These are phyloP conservation scores for Venturia carpophila DNA, from an alignment of 2,329 filamentous ascomycete genomes.

Conservation along the genomic window DNA sequence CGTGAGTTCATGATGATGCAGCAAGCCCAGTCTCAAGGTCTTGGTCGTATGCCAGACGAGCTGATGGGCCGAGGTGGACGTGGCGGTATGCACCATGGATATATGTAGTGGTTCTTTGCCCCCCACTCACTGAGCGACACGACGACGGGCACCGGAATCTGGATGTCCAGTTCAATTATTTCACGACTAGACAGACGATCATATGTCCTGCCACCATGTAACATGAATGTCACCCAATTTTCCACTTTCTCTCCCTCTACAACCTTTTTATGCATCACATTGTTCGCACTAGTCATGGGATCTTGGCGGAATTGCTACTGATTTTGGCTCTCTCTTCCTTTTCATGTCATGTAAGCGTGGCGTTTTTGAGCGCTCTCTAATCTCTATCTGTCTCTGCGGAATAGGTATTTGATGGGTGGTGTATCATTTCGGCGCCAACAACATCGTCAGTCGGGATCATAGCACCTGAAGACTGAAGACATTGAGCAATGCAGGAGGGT, in stretches of 20 bases:
- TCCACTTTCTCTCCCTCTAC: background rate
- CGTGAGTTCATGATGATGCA: slow-evolving; percentile 14
- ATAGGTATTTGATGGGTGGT: slow-evolving; percentile 9
- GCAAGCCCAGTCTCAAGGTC: slow-evolving; percentile 6
- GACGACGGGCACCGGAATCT: background rate
- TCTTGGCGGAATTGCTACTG: background rate
- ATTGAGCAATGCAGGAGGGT: too few species aligned
- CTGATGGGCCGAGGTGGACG: background rate
- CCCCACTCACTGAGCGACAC: background rate
- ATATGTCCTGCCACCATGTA: background rate
- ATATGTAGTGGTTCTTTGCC: background rate
- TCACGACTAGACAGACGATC: background rate
- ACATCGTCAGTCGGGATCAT: too few species aligned
- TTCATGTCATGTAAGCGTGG: background rate
- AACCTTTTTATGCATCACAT: background rate
- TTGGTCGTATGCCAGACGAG: slow-evolving; percentile 5
- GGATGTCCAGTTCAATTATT: background rate
- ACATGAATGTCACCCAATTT: background rate
- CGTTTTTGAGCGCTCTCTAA: background rate
- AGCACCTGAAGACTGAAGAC: too few species aligned
- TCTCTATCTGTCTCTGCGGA: background rate
- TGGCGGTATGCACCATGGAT: background rate
- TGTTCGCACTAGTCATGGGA: background rate
- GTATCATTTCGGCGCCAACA: slow-evolving; percentile 21
- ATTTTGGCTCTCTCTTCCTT: slow-evolving; percentile 1